Evolutionary conservation across 768 basidiomycete species (phyloP), one percentile per base, ranked within the genome.

Genomic region (Lyophyllum shimeji): DNA sequence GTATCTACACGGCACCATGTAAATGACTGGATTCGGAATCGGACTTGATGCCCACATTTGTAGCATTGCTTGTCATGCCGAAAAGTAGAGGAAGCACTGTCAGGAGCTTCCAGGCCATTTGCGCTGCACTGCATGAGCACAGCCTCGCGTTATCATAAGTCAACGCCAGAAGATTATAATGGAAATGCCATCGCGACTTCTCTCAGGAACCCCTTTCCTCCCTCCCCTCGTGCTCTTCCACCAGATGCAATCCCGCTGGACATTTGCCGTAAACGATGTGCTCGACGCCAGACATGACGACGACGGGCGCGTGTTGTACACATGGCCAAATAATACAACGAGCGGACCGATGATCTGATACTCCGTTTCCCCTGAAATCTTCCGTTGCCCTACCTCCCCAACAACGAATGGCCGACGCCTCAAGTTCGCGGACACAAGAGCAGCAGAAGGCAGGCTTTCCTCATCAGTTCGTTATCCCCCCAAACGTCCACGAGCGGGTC

Each of bases 331-430:
- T 63, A 63, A 2, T 50, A 46, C 23, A 49, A 40, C 24, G 46
- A 46, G 46, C 43, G 56, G 52, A 20, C 52, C 53, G 58, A 58
- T 48, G 57, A 57, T 61, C 63, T 62, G 63, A 60, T 61, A 58
- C 51, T 60, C 55, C 53, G 51, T 59, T 53, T 60, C 52, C 20
- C 34, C 40, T 55, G 37, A 55, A 50, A 55, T 56, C 52, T 49
- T 54, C 46, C 27, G 51, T 55, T 53, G 40, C 54, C 37, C 40
- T 27, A 25, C 42, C 45, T 24, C 53, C 50, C 29, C 39, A 40
- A 23, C 20, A 15, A 17, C 47, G 25, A 46, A 62, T 62, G 58
- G 54, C 56, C 23, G 53, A 58, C 20, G 47, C 53, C 42, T 21
- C 54, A 20, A 45, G 18, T 39, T 46, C 58, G 25, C 53, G 45